phyloP scores from a whole-genome alignment of 495 filamentous ascomycete species.

The Chlorociboria aeruginascens region DNA sequence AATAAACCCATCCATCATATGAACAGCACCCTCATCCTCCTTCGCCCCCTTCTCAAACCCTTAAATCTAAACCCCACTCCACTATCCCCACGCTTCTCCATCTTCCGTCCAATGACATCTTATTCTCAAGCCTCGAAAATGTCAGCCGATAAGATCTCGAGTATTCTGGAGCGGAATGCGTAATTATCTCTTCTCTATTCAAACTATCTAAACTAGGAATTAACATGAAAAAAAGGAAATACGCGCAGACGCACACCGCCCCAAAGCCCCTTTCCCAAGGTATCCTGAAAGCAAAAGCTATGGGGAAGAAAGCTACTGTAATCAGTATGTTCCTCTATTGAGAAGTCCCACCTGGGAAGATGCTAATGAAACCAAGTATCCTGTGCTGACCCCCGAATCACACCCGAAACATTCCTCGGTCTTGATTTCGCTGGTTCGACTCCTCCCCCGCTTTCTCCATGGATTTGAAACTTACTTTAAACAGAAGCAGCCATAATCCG shows the following conservation, averaged over 20 bases:
- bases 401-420: conserved; percentile 19
- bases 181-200: too few relatives aligned
- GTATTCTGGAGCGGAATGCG: too few relatives aligned
- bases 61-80: too few relatives aligned
- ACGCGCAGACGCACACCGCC: neutral
- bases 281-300: neutral
- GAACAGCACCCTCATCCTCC: too few relatives aligned
- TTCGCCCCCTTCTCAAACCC: too few relatives aligned
- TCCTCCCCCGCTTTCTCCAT: neutral
- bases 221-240: neutral
- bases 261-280: neutral
- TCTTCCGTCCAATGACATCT: too few relatives aligned
- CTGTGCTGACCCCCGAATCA: conserved; percentile 20
- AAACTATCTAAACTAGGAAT: too few relatives aligned
- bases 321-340: neutral
- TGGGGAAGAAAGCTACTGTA: conserved; percentile 1
- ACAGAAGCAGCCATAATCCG: conserved; percentile 20
- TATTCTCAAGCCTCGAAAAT: too few relatives aligned
- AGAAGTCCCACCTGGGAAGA: neutral
- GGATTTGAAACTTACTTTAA: neutral
- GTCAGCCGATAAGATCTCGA: too few relatives aligned
- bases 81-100: too few relatives aligned
- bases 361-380: conserved; percentile 5
- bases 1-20: too few relatives aligned
- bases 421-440: conserved; percentile 12